A percentile compares a stretch with the other conserved stretches of the same genome.
phyloP scores from a whole-genome alignment of 192 early-diverging fungal genomes.

The Backusella sp. region DNA sequence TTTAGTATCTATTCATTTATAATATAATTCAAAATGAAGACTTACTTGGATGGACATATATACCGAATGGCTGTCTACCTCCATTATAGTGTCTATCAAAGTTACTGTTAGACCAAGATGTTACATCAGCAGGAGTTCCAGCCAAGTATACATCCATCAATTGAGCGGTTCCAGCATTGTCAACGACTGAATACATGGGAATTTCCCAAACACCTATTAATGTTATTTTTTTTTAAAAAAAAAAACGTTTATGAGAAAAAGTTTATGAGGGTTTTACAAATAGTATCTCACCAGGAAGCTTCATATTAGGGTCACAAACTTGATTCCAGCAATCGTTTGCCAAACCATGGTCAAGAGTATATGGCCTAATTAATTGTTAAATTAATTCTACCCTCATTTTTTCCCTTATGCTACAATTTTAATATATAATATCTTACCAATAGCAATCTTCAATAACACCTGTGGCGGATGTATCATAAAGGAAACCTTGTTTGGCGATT shows the following conservation, averaged over 20 bases:
- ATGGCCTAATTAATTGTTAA: slow-evolving; percentile 41
- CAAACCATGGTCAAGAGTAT: slow-evolving; percentile 65
- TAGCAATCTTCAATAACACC: slow-evolving; percentile 44
- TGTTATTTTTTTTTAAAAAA: neutral
- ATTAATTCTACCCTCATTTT: neutral
- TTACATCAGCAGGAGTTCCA: slow-evolving; percentile 38
- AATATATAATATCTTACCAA: slow-evolving; percentile 39
- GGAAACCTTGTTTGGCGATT: slow-evolving; percentile 41
- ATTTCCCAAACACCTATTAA: slow-evolving; percentile 59
- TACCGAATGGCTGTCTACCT: slow-evolving; percentile 54
- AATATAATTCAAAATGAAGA: neutral
- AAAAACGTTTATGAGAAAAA: neutral
- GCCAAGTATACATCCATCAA: slow-evolving; percentile 54
- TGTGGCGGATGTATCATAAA: slow-evolving; percentile 56
- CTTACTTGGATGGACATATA: slow-evolving; percentile 44
- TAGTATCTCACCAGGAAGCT: slow-evolving; percentile 37
- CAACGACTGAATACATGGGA: slow-evolving; percentile 58
- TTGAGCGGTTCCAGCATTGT: slow-evolving; percentile 37
- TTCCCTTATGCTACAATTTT: neutral
- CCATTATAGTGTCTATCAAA: slow-evolving; percentile 53
- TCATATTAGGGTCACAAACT: slow-evolving; percentile 43
- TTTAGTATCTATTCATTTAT: neutral
- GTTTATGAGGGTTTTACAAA: neutral
- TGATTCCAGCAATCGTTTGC: slow-evolving; percentile 57
- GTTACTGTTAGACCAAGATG: slow-evolving; percentile 50